Percentiles rank a stretch among this genome's conserved stretches.
phyloP scores from a whole-genome alignment of 2,329 filamentous ascomycete genomes.

The Endothia cerciana region DNA sequence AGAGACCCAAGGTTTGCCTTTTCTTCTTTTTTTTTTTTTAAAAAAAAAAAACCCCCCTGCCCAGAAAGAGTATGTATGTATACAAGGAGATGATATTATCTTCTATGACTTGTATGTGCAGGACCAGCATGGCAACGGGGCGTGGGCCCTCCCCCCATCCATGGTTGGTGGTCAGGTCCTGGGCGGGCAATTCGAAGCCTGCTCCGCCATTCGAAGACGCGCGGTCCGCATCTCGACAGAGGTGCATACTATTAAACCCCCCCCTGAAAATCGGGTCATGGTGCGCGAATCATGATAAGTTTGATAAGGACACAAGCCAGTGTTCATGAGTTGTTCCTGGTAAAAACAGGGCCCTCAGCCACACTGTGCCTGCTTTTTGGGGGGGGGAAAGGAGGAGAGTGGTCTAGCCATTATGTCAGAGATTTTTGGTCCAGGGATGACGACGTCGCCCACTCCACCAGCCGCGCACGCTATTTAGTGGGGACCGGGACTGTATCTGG shows the following conservation, averaged over 20 bases:
- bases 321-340: neutral
- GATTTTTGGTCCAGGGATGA: neutral
- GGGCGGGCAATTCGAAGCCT: slow-evolving; percentile 3
- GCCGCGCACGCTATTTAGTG: slow-evolving; percentile 6
- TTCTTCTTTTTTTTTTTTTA: neutral
- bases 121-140: neutral
- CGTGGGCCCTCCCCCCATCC: neutral
- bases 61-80: neutral
- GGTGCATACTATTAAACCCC: neutral
- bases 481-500: neutral
- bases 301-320: neutral
- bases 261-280: neutral
- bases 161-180: neutral
- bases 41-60: too few relatives aligned
- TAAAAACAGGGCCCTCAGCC: neutral
- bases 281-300: slow-evolving; percentile 1
- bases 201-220: neutral
- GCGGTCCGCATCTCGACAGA: neutral
- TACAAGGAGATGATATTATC: neutral
- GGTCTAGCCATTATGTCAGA: neutral
- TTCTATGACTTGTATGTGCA: neutral
- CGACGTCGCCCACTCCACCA: neutral
- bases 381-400: neutral
- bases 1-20: neutral
- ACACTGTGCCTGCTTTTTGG: neutral